Evolutionary conservation across 2,329 filamentous ascomycete genomes (phyloP).

Genomic region (Calonectria henricotiae): DNA sequence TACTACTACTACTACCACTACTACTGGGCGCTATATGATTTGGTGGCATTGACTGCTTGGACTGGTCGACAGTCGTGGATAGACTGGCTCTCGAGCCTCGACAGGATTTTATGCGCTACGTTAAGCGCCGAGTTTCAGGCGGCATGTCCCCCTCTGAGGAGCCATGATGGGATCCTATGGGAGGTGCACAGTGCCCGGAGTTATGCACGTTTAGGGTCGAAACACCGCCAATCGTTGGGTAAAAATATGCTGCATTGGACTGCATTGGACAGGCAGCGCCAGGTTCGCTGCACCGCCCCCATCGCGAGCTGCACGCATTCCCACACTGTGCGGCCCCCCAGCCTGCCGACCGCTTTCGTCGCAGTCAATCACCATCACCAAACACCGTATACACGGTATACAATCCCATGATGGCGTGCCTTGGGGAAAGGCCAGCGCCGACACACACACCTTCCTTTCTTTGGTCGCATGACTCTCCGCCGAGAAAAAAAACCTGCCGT

Average conservation of each 20-base stretch:
- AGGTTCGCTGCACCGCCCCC: constrained; percentile 17
- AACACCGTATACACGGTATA: constrained; percentile 39
- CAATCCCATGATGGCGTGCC: constrained; percentile 23
- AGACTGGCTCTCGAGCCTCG: constrained; percentile 24
- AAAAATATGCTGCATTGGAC: constrained; percentile 11
- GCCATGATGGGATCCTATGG: no score
- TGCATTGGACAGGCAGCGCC: not conserved
- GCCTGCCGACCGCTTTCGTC: not conserved
- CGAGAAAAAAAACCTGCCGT: constrained; percentile 14
- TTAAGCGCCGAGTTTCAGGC: constrained; percentile 23
- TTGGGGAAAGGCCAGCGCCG: not conserved
- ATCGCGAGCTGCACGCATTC: not conserved
- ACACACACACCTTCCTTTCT: constrained; percentile 12
- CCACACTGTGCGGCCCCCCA: constrained; percentile 31
- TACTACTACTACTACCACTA: no score
- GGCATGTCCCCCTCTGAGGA: not conserved
- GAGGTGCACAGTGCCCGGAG: constrained; percentile 1
- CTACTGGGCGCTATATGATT: not conserved
- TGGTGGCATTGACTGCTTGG: constrained; percentile 9
- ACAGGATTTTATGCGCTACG: constrained; percentile 10
- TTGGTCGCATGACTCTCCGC: constrained; percentile 34
- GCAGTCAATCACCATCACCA: constrained; percentile 2
- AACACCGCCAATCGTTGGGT: not conserved
- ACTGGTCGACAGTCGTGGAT: not conserved
- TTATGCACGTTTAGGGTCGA: not conserved